Evolutionary conservation across 352 stramenopile species (phyloP).

Genomic region (Pseudoperonospora humuli): DNA sequence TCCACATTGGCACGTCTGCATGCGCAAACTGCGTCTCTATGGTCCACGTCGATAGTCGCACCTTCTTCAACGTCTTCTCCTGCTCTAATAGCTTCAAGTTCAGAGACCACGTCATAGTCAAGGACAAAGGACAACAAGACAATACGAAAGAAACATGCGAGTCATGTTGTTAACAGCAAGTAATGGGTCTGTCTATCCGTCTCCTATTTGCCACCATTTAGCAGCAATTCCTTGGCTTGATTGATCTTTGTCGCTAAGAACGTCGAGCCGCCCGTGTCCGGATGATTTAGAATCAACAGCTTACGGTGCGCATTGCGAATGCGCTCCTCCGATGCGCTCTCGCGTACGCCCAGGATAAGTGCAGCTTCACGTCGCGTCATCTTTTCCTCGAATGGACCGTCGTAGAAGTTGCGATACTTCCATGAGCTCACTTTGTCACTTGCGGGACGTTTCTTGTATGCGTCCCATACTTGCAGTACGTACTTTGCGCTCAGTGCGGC

Average conservation of each 20-base stretch:
- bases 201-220: slow-evolving; percentile 58
- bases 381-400: slow-evolving; percentile 97
- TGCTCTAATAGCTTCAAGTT: too few species aligned
- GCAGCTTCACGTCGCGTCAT: slow-evolving; percentile 98
- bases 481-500: slow-evolving; percentile 75
- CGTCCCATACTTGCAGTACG: slow-evolving; percentile 62
- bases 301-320: slow-evolving; percentile 98
- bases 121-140: background rate
- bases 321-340: slow-evolving; percentile 90
- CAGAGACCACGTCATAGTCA: too few species aligned
- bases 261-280: slow-evolving; percentile 97
- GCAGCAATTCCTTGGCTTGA: slow-evolving; percentile 97
- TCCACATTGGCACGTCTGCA: slow-evolving; percentile 23
- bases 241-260: slow-evolving; percentile 99
- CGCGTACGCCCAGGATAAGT: slow-evolving; percentile 97
- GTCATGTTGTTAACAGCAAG: slow-evolving; percentile 1
- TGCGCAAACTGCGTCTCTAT: slow-evolving; percentile 21
- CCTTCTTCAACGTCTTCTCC: background rate
- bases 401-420: slow-evolving; percentile 90
- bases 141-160: background rate
- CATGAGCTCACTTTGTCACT: slow-evolving; percentile 47
- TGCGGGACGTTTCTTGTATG: slow-evolving; percentile 71
- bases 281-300: slow-evolving; percentile 98
- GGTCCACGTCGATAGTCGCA: background rate
- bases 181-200: background rate